A percentile compares a stretch with the other conserved stretches of the same genome.
Conservation (phyloP, 352 stramenopile genomes). For the Globisporangium abappressorium region DNA sequence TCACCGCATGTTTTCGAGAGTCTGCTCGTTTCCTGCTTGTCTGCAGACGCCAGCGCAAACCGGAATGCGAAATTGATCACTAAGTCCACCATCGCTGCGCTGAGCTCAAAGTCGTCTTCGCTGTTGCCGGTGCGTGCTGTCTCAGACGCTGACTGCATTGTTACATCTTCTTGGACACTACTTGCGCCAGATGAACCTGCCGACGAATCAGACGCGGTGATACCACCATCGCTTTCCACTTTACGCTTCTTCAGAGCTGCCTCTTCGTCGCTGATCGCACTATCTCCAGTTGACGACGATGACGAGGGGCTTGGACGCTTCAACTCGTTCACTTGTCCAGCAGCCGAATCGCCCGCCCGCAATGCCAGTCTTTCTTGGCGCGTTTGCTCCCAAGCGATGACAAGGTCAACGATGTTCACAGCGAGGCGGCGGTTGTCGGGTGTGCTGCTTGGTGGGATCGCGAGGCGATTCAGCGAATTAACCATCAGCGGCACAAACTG, state of each 20-base stretch:
- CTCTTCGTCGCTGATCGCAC: conserved; percentile 7
- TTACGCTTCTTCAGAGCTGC: conserved; percentile 43
- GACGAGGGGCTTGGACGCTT: conserved; percentile 15
- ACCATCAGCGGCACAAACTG: conserved; percentile 97
- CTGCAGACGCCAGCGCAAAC: conserved; percentile 83
- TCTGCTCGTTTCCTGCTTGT: conserved; percentile 86
- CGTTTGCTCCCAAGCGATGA: conserved; percentile 95
- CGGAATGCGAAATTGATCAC: conserved; percentile 92
- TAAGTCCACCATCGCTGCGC: conserved; percentile 84
- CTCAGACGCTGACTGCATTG: conserved; percentile 13
- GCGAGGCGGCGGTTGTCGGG: conserved; percentile 92
- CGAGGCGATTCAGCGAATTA: conserved; percentile 94
- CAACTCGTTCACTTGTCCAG: conserved; percentile 12
- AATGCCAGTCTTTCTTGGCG: conserved; percentile 61
- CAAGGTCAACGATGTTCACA: conserved; percentile 93
- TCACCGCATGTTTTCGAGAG: conserved; percentile 88
- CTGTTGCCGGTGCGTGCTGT: conserved; percentile 23
- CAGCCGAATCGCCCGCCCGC: conserved; percentile 2
- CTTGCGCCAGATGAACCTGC: conserved; percentile 7
- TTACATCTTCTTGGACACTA: conserved; percentile 12
- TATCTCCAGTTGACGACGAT: not conserved
- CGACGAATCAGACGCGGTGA: conserved; percentile 20
- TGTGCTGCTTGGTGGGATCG: conserved; percentile 91
- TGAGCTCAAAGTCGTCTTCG: conserved; percentile 88
- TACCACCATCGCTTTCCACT: conserved; percentile 25